phyloP scores from a whole-genome alignment of 1,284 basidiomycete species.

The Cutaneotrichosporon cyanovorans region DNA sequence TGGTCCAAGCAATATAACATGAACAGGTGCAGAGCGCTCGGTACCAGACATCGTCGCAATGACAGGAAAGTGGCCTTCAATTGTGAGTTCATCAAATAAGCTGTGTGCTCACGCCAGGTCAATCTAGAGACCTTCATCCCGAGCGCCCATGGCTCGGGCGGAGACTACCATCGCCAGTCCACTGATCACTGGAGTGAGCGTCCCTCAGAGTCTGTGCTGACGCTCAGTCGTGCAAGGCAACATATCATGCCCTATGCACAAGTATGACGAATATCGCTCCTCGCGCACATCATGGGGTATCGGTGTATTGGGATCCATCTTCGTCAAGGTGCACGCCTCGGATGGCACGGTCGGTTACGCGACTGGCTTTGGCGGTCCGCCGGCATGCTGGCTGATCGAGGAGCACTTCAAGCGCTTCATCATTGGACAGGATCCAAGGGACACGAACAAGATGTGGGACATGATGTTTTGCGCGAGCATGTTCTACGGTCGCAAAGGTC shows the following conservation, averaged over 20 bases:
- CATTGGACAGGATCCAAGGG: slow-evolving; percentile 50
- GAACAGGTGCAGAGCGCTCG: too few relatives aligned
- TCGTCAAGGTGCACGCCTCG: slow-evolving; percentile 50
- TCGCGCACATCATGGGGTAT: slow-evolving; percentile 50
- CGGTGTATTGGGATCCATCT: slow-evolving; percentile 49
- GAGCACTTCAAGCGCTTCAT: slow-evolving; percentile 53
- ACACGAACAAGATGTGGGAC: slow-evolving; percentile 50
- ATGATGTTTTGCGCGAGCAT: slow-evolving; percentile 49
- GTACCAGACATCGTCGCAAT: too few relatives aligned
- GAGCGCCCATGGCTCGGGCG: slow-evolving; percentile 46
- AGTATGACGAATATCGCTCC: slow-evolving; percentile 48
- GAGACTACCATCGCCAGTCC: slow-evolving; percentile 50
- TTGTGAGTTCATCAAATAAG: slow-evolving; percentile 13
- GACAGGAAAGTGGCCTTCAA: slow-evolving; percentile 18
- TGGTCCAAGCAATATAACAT: too few relatives aligned
- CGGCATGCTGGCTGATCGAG: slow-evolving; percentile 53
- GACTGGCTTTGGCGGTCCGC: slow-evolving; percentile 52
- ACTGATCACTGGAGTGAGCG: slow-evolving; percentile 43
- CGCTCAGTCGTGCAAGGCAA: slow-evolving; percentile 38
- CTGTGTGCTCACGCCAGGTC: slow-evolving; percentile 24
- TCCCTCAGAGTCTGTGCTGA: slow-evolving; percentile 1
- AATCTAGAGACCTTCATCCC: slow-evolving; percentile 48
- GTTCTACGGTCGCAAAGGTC: slow-evolving; percentile 53
- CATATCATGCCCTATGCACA: slow-evolving; percentile 49
- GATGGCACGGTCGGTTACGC: slow-evolving; percentile 51